These are phyloP conservation scores for Boletus mariae DNA, from an alignment of 1,284 basidiomycete species.

Conservation along the genomic window DNA sequence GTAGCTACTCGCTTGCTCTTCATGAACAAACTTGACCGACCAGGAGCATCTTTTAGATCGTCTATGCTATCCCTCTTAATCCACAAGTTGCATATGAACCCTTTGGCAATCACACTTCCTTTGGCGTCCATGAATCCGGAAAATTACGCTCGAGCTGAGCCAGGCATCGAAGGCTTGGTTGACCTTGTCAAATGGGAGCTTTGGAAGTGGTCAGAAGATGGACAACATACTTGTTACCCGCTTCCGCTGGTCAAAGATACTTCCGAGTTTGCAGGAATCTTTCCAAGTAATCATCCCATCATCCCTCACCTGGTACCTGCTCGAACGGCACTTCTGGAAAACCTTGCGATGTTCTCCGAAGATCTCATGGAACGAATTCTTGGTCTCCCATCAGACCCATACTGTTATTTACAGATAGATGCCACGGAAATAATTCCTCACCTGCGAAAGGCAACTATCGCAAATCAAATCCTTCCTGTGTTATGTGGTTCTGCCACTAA, in stretches of 20 bases:
- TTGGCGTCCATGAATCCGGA: conserved; percentile 64
- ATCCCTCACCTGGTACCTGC: conserved; percentile 63
- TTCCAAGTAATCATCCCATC: conserved; percentile 61
- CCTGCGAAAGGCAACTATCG: conserved; percentile 66
- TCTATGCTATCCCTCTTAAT: conserved; percentile 69
- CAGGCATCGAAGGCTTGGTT: conserved; percentile 73
- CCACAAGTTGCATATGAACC: conserved; percentile 72
- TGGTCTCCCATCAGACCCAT: conserved; percentile 50
- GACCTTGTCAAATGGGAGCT: conserved; percentile 80
- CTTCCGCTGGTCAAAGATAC: conserved; percentile 51
- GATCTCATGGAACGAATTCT: conserved; percentile 72
- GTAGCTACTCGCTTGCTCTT: conserved; percentile 79
- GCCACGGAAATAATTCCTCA: conserved; percentile 52
- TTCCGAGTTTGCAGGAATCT: conserved; percentile 40
- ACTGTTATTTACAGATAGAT: conserved; percentile 60
- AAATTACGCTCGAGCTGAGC: conserved; percentile 67
- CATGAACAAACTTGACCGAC: conserved; percentile 84
- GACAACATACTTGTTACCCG: conserved; percentile 41
- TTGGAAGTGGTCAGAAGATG: conserved; percentile 63
- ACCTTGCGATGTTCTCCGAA: conserved; percentile 77
- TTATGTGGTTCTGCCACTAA: conserved; percentile 81
- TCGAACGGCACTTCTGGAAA: conserved; percentile 68
- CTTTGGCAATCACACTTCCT: conserved; percentile 73
- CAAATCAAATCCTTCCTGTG: conserved; percentile 71
- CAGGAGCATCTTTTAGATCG: conserved; percentile 73